A percentile compares a stretch with the other conserved stretches of the same genome.
These are phyloP conservation scores for Chaetomium olivaceum DNA, from an alignment of 2,329 filamentous ascomycete species.

Conservation along the genomic window DNA sequence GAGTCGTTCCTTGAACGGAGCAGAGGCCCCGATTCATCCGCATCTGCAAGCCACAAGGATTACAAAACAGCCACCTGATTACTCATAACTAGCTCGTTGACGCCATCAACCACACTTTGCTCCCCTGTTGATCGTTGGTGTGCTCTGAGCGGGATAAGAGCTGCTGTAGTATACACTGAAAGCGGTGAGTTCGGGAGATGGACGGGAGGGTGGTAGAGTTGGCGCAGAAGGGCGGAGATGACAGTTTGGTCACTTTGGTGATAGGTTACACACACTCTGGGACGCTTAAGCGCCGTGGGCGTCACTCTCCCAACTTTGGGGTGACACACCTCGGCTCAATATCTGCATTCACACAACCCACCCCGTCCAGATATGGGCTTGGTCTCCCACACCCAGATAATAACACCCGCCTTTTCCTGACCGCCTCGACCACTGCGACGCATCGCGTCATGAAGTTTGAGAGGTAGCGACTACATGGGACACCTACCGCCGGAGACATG, in stretches of 20 bases:
- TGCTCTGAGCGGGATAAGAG: neutral
- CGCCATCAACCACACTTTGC: neutral
- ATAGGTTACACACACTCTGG: constrained; percentile 9
- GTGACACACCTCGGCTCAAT: neutral
- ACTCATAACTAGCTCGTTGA: constrained; percentile 10
- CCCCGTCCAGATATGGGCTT: neutral
- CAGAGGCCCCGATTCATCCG: neutral
- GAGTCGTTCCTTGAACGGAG: neutral
- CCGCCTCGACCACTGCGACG: constrained; percentile 10
- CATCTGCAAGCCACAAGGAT: too few relatives aligned
- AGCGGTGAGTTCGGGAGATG: too few relatives aligned
- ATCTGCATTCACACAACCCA: constrained; percentile 8
- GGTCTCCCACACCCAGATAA: constrained; percentile 1
- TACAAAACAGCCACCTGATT: neutral
- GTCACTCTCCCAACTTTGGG: neutral
- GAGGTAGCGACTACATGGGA: neutral
- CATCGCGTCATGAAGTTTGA: neutral
- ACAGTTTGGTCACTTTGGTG: neutral
- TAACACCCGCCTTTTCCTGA: constrained; percentile 3
- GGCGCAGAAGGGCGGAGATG: neutral
- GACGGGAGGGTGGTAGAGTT: neutral
- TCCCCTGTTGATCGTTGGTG: neutral
- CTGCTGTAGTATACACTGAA: too few relatives aligned
- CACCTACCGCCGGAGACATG: neutral
- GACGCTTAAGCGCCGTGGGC: constrained; percentile 7